Conservation (phyloP, 306 rosid species). For the Luffa aegyptiaca region DNA sequence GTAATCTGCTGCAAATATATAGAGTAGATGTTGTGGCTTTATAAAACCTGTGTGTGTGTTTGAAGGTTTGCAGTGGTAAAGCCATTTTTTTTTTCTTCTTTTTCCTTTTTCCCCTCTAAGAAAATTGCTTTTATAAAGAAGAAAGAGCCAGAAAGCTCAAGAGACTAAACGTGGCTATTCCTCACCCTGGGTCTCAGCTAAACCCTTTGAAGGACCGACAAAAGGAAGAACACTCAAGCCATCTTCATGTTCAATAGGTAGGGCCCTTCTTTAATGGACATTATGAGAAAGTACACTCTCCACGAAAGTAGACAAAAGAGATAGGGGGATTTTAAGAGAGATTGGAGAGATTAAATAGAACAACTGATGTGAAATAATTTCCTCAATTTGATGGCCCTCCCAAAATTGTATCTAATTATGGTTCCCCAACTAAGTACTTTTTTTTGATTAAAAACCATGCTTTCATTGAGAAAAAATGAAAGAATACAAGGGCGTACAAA, state of each 20-base stretch:
- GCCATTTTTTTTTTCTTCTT: not conserved
- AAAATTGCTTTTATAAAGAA: not conserved
- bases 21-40: not conserved
- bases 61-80: not conserved
- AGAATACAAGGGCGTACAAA: no score
- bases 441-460: no score
- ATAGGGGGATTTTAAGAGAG: not conserved
- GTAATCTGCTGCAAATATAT: slow-evolving; percentile 7
- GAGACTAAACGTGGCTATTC: not conserved
- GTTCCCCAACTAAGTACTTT: no score
- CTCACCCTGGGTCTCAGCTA: not conserved
- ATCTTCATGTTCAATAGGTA: not conserved
- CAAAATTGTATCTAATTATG: no score
- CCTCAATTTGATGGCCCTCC: no score
- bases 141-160: not conserved
- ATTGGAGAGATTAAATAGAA: no score
- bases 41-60: not conserved
- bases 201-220: not conserved
- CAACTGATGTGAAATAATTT: no score
- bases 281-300: not conserved
- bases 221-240: not conserved
- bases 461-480: no score
- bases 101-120: not conserved
- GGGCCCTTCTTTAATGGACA: not conserved
- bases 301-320: not conserved